phyloP scores from a whole-genome alignment of 345 rosid species.

The Ceriops decandra region DNA sequence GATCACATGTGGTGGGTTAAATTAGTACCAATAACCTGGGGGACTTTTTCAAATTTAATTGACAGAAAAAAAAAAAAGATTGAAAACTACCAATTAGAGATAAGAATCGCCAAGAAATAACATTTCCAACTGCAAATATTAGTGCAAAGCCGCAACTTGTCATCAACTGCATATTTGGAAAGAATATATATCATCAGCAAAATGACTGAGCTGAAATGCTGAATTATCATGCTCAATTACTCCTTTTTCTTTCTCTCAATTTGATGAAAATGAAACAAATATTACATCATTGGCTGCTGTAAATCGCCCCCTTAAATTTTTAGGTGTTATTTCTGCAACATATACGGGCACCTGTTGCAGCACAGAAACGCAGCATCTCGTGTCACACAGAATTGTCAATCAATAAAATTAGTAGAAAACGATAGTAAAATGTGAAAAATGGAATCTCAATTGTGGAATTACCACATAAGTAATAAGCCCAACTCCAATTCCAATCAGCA shows the following conservation, averaged over 20 bases:
- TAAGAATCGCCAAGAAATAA: slow-evolving; percentile 24
- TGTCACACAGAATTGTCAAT: no score
- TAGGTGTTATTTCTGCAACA: slow-evolving; percentile 32
- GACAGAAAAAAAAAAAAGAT: background rate
- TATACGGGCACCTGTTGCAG: slow-evolving; percentile 20
- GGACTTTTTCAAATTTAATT: background rate
- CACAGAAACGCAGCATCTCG: background rate
- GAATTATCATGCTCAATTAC: no score
- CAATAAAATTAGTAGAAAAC: no score
- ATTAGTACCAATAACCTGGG: background rate
- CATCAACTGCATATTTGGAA: slow-evolving; percentile 14
- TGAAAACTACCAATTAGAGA: slow-evolving; percentile 20
- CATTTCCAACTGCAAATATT: slow-evolving; percentile 17
- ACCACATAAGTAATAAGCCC: slow-evolving; percentile 43
- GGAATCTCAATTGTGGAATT: background rate
- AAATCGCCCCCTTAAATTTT: slow-evolving; percentile 26
- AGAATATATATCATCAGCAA: background rate
- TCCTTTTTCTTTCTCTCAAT: no score
- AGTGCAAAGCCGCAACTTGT: slow-evolving; percentile 11
- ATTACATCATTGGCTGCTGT: slow-evolving; percentile 9
- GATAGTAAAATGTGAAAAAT: background rate
- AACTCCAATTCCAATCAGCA: slow-evolving; percentile 36
- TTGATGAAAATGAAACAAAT: no score
- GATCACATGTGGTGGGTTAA: background rate
- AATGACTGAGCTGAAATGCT: no score